Percentiles rank a stretch among this genome's conserved stretches.
phyloP scores from a whole-genome alignment of 768 basidiomycete species.

The Mrakia blollopis region DNA sequence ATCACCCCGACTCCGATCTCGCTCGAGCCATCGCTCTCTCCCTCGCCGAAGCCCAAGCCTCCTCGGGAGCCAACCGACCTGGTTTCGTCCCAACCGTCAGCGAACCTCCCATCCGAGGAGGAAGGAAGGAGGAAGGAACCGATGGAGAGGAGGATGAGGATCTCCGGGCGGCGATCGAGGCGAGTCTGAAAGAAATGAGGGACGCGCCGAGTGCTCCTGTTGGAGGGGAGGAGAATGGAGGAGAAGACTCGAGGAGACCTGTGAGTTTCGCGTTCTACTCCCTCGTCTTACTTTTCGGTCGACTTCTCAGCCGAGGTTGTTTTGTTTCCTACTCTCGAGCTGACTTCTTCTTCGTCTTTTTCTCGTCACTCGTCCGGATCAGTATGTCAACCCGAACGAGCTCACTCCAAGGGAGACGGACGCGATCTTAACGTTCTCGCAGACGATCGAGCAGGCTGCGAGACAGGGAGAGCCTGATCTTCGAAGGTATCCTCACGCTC shows the following conservation, averaged over 20 bases:
- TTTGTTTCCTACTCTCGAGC: slow-evolving; percentile 41
- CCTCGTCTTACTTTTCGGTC: slow-evolving; percentile 48
- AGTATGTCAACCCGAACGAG: slow-evolving; percentile 24
- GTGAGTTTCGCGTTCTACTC: slow-evolving; percentile 56
- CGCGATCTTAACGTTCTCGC: slow-evolving; percentile 81
- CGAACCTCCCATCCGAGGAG: slow-evolving; percentile 64
- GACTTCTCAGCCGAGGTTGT: no score
- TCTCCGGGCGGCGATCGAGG: slow-evolving; percentile 87
- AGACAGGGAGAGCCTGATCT: slow-evolving; percentile 72
- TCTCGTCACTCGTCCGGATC: slow-evolving; percentile 15
- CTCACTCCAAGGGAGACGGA: slow-evolving; percentile 57
- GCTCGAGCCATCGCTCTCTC: slow-evolving; percentile 90
- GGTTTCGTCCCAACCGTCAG: slow-evolving; percentile 62
- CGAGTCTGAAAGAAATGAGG: slow-evolving; percentile 70
- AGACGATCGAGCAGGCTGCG: slow-evolving; percentile 75
- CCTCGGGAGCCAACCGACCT: slow-evolving; percentile 50
- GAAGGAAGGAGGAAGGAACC: slow-evolving; percentile 40
- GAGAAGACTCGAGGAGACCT: slow-evolving; percentile 66
- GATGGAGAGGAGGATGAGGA: slow-evolving; percentile 85
- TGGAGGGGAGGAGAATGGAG: slow-evolving; percentile 36
- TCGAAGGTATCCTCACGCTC: slow-evolving; percentile 73
- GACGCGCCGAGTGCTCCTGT: slow-evolving; percentile 36
- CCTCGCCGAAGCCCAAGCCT: slow-evolving; percentile 61
- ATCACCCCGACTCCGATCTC: slow-evolving; percentile 67
- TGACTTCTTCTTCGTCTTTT: background rate